Evolutionary conservation across 2,329 filamentous ascomycete genomes (phyloP), one percentile per base, ranked within the genome.

Genomic region (Thyridium curvatum): DNA sequence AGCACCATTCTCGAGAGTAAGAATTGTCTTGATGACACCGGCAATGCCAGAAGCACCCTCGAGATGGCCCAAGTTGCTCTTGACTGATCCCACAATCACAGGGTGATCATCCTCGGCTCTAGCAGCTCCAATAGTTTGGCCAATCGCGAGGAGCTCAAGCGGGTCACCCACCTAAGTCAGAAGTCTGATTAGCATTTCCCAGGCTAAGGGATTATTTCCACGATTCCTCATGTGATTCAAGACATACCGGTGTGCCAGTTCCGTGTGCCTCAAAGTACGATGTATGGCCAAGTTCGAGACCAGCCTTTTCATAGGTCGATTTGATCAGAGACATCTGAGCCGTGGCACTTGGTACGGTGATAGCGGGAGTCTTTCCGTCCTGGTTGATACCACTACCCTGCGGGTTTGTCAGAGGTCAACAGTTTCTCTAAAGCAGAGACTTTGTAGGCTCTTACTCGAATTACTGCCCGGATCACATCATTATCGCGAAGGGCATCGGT

Each of bases 21-120:
- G 43, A 1, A 64, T 45, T 1, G 58, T 55, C 44, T 68, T 69
- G 16, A 73, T 49, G 9, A 73, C 32, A 6, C 62, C 62, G 0
- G 68, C 66, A 3, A 71, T 46, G 1, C 70, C 70, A 4, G 66
- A 64, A 0, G 64, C 59, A 6, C 66, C 66, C 47, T 74, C 69
- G 0, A 63, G 60, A 38, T 74, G 70, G 5, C 70, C 71, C 18
- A 66, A 54, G 4, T 65, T 56, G 1, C 62, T 60, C 46, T 66
- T 67, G 41, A 65, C 44, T 0, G 54, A 61, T 3, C 62, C 64
- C 0, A 65, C 59, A n/a, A n/a, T n/a, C n/a, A n/a, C n/a, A n/a
- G n/a, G n/a, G n/a, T 18, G 12, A 16, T 26, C 44, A 53, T 13
- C 56, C n/a, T n/a, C n/a, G n/a, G n/a, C n/a, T n/a, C n/a, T n/a